Percentiles rank a stretch among this genome's conserved stretches.
Conservation (phyloP, 2,329 filamentous ascomycete genomes). For the Colletotrichum scovillei region DNA sequence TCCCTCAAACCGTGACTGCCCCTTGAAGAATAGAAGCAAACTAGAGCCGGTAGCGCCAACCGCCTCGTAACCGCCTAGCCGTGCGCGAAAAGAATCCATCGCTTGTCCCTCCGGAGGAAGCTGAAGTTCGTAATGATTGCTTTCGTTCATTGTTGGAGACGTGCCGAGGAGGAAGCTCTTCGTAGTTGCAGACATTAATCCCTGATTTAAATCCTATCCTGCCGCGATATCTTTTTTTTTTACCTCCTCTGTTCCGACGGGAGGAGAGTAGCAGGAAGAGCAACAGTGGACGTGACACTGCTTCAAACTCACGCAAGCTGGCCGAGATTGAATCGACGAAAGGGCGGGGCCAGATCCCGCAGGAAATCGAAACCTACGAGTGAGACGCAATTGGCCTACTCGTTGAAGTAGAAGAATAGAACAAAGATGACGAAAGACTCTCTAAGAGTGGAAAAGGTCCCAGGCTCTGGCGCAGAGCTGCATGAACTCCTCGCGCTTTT, state of each 20-base stretch:
- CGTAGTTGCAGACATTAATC: slow-evolving; percentile 35
- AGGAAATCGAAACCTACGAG: slow-evolving; percentile 1
- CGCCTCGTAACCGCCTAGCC: slow-evolving; percentile 17
- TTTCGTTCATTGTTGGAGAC: slow-evolving; percentile 19
- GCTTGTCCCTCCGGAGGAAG: slow-evolving; percentile 4
- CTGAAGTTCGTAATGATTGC: slow-evolving; percentile 17
- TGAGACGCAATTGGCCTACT: not conserved
- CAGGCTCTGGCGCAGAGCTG: slow-evolving; percentile 88
- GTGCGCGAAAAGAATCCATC: slow-evolving; percentile 2
- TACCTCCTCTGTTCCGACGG: not conserved
- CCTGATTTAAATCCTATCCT: slow-evolving; percentile 12
- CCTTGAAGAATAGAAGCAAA: slow-evolving; percentile 19
- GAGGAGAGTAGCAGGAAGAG: slow-evolving; percentile 16
- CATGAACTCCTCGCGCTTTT: slow-evolving; percentile 94
- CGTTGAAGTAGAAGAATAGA: slow-evolving; percentile 8
- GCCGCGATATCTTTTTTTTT: not conserved
- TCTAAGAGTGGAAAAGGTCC: slow-evolving; percentile 95
- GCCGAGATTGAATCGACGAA: slow-evolving; percentile 17
- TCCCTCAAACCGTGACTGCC: slow-evolving; percentile 7
- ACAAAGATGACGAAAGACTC: slow-evolving; percentile 38
- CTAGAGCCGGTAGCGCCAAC: slow-evolving; percentile 24
- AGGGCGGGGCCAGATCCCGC: slow-evolving; percentile 14
- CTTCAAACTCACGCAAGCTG: slow-evolving; percentile 21
- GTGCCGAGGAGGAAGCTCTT: not conserved
- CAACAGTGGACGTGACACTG: slow-evolving; percentile 19